These are phyloP conservation scores for Yarrowia hollandica DNA, from an alignment of 805 yeast genomes.

Conservation along the genomic window DNA sequence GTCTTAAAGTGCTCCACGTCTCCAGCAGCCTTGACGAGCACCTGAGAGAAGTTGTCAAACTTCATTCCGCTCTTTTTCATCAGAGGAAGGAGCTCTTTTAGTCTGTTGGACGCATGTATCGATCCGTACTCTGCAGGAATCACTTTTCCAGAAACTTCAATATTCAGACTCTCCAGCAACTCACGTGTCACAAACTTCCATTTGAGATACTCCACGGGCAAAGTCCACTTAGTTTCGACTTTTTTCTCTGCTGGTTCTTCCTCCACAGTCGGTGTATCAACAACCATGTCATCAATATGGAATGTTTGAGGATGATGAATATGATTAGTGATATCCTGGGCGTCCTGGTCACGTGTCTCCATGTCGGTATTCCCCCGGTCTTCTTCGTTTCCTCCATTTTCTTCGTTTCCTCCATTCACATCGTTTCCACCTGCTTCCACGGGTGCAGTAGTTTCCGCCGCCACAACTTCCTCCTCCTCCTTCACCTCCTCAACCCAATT, in stretches of 20 bases:
- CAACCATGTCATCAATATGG: slow-evolving; percentile 19
- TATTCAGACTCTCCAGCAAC: neutral
- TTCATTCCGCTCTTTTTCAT: neutral
- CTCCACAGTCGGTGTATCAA: no score
- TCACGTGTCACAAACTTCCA: slow-evolving; percentile 4
- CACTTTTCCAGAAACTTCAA: neutral
- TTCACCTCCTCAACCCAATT: slow-evolving; percentile 1
- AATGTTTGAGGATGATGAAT: slow-evolving; percentile 8
- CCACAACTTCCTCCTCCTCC: neutral
- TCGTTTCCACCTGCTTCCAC: neutral
- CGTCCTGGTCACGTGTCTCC: neutral
- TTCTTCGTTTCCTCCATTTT: neutral
- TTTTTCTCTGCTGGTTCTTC: neutral
- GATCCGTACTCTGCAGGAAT: neutral
- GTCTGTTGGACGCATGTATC: neutral
- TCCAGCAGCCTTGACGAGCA: neutral
- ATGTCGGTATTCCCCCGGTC: neutral
- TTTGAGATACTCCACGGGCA: neutral
- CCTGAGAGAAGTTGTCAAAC: neutral
- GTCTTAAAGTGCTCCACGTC: neutral
- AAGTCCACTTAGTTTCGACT: neutral
- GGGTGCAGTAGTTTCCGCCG: neutral
- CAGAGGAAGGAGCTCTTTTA: neutral
- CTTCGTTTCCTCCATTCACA: neutral
- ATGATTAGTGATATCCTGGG: neutral